Percentiles rank a stretch among this genome's conserved stretches.
These are phyloP conservation scores for Phytophthora aleatoria DNA, from an alignment of 352 stramenopile species.

Conservation along the genomic window DNA sequence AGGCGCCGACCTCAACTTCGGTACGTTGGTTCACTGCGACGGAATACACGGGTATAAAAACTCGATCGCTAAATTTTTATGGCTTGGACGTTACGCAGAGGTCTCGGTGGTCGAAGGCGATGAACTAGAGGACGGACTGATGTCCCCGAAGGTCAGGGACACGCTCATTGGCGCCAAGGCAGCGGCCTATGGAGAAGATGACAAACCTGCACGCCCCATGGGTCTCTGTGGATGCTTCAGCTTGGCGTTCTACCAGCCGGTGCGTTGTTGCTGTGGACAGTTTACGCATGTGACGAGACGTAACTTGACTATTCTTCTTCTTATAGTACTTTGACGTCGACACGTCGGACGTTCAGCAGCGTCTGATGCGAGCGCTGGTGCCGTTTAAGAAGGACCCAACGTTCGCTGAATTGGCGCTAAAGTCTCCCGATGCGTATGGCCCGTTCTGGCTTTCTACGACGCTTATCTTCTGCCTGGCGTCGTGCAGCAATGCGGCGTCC, in stretches of 20 bases:
- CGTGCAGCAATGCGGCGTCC: slow-evolving; percentile 84
- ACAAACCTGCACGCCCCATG: slow-evolving; percentile 35
- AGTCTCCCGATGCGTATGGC: slow-evolving; percentile 76
- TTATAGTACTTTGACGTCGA: slow-evolving; percentile 88
- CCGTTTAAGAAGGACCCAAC: slow-evolving; percentile 87
- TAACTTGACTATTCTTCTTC: slow-evolving; percentile 8
- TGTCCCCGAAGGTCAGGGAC: slow-evolving; percentile 76
- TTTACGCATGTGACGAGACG: not conserved
- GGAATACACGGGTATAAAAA: not conserved
- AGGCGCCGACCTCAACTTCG: slow-evolving; percentile 71
- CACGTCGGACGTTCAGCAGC: slow-evolving; percentile 79
- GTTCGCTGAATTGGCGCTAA: slow-evolving; percentile 73
- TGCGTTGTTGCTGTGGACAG: slow-evolving; percentile 34
- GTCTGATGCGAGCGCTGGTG: slow-evolving; percentile 69
- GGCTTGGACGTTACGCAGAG: slow-evolving; percentile 44
- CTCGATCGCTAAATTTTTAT: not conserved
- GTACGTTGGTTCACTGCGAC: slow-evolving; percentile 31
- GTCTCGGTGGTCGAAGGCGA: slow-evolving; percentile 76
- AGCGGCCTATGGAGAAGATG: slow-evolving; percentile 41
- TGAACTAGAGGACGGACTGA: slow-evolving; percentile 74
- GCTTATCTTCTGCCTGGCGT: slow-evolving; percentile 87
- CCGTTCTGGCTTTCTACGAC: slow-evolving; percentile 87
- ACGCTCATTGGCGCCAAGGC: slow-evolving; percentile 62
- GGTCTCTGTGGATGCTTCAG: slow-evolving; percentile 84
- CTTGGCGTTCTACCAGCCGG: slow-evolving; percentile 83